These are phyloP conservation scores for Fusarium cyanostomum DNA, from an alignment of 2,329 filamentous ascomycete genomes.

Conservation along the genomic window DNA sequence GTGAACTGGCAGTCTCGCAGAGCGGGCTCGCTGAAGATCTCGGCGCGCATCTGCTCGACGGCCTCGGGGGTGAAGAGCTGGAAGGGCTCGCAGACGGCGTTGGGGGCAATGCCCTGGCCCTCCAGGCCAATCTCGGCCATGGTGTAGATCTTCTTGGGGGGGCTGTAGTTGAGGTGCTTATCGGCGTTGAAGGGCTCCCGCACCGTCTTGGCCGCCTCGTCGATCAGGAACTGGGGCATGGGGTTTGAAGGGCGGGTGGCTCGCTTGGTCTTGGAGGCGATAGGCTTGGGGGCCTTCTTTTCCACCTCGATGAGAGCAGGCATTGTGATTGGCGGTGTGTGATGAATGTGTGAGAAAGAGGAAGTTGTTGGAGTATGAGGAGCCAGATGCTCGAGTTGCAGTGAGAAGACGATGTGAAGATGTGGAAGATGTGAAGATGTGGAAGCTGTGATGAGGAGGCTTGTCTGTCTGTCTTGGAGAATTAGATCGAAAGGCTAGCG, in stretches of 20 bases:
- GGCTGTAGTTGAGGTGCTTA: constrained; percentile 64
- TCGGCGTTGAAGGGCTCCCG: constrained; percentile 57
- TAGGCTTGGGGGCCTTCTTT: constrained; percentile 10
- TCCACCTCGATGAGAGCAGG: background rate
- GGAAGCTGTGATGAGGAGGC: background rate
- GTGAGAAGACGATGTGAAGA: background rate
- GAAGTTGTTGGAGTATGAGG: background rate
- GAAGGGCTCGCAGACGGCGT: constrained; percentile 73
- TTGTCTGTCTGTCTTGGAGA: background rate
- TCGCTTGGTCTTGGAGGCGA: constrained; percentile 22
- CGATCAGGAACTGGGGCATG: constrained; percentile 18
- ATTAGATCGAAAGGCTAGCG: background rate
- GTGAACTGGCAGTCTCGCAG: constrained; percentile 65
- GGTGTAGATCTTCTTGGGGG: constrained; percentile 60
- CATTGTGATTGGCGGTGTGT: constrained; percentile 3
- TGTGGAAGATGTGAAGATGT: background rate
- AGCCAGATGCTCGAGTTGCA: background rate
- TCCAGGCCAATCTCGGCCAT: constrained; percentile 71
- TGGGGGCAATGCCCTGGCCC: constrained; percentile 66
- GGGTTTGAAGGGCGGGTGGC: constrained; percentile 11
- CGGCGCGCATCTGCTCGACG: constrained; percentile 68
- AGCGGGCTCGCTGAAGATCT: constrained; percentile 67
- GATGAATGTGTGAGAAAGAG: background rate
- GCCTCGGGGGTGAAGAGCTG: constrained; percentile 70
- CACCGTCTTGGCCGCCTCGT: constrained; percentile 7